These are phyloP conservation scores for Cunninghamia lanceolata DNA, from an alignment of 75 land plant species.

Conservation along the genomic window DNA sequence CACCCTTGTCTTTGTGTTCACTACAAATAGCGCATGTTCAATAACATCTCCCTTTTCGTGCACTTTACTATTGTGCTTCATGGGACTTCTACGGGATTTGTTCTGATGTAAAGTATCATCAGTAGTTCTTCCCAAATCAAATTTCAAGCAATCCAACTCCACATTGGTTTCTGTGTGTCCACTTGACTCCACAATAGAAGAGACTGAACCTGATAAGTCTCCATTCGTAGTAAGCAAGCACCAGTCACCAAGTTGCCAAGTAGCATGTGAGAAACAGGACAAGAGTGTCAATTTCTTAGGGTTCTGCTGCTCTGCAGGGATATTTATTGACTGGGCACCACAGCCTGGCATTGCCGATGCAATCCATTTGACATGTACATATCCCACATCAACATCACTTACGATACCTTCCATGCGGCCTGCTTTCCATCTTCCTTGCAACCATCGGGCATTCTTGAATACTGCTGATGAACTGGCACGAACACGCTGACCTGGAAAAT, in stretches of 20 bases:
- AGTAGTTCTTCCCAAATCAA: background rate
- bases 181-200: background rate
- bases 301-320: conserved; percentile 62
- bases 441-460: conserved; percentile 56
- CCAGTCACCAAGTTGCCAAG: conserved; percentile 94
- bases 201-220: background rate
- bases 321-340: conserved; percentile 12
- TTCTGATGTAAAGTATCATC: background rate
- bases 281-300: conserved; percentile 63
- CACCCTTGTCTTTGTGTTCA: conserved; percentile 56
- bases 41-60: conserved; percentile 21
- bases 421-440: conserved; percentile 63
- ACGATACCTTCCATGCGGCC: conserved; percentile 58
- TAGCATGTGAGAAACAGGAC: conserved; percentile 67
- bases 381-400: conserved; percentile 60
- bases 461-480: conserved; percentile 29
- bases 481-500: conserved; percentile 82
- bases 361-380: conserved; percentile 76
- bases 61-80: conserved; percentile 16
- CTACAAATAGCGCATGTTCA: conserved; percentile 45
- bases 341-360: conserved; percentile 26
- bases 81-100: background rate
- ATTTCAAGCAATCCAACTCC: background rate
- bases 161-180: background rate
- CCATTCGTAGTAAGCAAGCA: conserved; percentile 35